These are phyloP conservation scores for Cyclotella cryptica DNA, from an alignment of 108 stramenopile genomes.

Conservation along the genomic window DNA sequence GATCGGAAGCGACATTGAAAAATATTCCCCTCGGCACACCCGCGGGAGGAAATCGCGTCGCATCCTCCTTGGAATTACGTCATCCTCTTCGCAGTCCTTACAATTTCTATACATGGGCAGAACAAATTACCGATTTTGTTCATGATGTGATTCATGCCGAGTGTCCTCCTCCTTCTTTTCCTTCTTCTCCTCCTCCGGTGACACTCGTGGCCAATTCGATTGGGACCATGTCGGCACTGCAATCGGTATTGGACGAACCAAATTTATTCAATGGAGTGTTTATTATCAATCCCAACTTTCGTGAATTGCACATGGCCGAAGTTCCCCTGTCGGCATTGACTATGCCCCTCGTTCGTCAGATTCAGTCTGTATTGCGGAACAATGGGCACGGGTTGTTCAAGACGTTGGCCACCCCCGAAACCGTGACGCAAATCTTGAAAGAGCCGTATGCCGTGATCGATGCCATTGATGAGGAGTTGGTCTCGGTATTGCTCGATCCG, in stretches of 20 bases:
- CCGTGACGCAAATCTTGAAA: constrained; percentile 86
- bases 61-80: constrained; percentile 62
- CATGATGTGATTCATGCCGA: constrained; percentile 53
- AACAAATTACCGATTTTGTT: constrained; percentile 79
- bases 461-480: constrained; percentile 91
- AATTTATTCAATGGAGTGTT: constrained; percentile 75
- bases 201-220: constrained; percentile 94
- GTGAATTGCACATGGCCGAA: constrained; percentile 91
- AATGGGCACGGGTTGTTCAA: constrained; percentile 85
- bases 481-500: constrained; percentile 85
- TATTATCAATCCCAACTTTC: constrained; percentile 86
- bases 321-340: constrained; percentile 65
- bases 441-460: constrained; percentile 84
- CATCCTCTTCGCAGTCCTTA: constrained; percentile 81
- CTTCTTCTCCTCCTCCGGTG: constrained; percentile 22
- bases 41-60: constrained; percentile 52
- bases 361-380: constrained; percentile 78
- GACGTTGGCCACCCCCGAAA: constrained; percentile 78
- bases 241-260: constrained; percentile 86
- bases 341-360: constrained; percentile 76
- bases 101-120: constrained; percentile 94
- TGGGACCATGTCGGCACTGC: constrained; percentile 86
- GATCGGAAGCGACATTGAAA: constrained; percentile 40
- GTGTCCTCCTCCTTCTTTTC: background rate
- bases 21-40: constrained; percentile 70